Percentiles rank a stretch among this genome's conserved stretches.
Evolutionary conservation across 2,329 filamentous ascomycete species (phyloP).

Genomic region (Tolypocladium album): DNA sequence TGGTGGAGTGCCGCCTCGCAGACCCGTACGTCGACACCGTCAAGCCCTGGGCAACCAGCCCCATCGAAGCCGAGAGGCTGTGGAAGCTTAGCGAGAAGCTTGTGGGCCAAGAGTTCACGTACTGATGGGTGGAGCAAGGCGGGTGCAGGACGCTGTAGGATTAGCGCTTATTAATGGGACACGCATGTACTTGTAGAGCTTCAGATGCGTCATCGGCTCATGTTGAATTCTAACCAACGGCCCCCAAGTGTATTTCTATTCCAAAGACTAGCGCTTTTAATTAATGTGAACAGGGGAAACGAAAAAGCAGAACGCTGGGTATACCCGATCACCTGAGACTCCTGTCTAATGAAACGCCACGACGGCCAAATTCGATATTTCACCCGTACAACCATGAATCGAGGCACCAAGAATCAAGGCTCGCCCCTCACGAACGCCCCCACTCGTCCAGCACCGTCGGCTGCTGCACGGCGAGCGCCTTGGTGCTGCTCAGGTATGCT

Average conservation of each 20-base stretch:
- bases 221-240: neutral
- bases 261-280: neutral
- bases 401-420: too few species aligned
- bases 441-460: conserved; percentile 31
- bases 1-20: conserved; percentile 20
- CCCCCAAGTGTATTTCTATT: too few species aligned
- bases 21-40: conserved; percentile 17
- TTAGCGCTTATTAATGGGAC: too few species aligned
- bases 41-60: conserved; percentile 19
- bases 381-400: neutral
- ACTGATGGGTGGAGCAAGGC: conserved; percentile 4
- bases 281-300: neutral
- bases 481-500: conserved; percentile 29
- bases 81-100: conserved; percentile 36
- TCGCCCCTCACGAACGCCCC: conserved; percentile 7
- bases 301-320: neutral
- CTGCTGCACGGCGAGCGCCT: conserved; percentile 22
- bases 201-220: too few species aligned
- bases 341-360: neutral
- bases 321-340: neutral
- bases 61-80: conserved; percentile 27
- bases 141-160: neutral
- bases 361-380: neutral
- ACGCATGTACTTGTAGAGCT: too few species aligned
- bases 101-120: conserved; percentile 28